Evolutionary conservation across 495 filamentous ascomycete genomes (phyloP), one percentile per base, ranked within the genome.

Genomic region (Penicillium ochrochloron): DNA sequence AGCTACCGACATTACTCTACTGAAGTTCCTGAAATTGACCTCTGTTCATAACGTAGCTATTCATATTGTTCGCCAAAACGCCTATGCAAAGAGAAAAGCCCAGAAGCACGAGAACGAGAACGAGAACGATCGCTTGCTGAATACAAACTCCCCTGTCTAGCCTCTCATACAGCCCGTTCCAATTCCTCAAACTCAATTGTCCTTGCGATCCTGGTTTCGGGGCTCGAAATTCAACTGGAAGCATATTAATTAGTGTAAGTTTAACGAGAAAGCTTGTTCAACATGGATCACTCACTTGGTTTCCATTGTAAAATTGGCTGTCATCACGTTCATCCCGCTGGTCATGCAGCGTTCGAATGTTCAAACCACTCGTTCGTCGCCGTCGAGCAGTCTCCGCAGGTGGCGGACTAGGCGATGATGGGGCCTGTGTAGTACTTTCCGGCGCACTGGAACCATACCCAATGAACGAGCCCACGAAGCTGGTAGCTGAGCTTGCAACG

Each of bases 261-360:
- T n/a, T 14, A 59, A 10, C 29, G 4, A 12, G 4, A 12, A 21
- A n/a, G 0, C 9, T 29, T 31, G 14, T 14, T 15, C 44, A 41
- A 41, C 1, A 17, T 41, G 46, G 23, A 56, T 0, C 9, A 56
- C 89, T 62, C 81, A 94, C 91, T 73, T 92, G 90, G 70, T 96
- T 97, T 5, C 93, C 93, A 75, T 97, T 97, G 72, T 97, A 97
- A 41, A 93, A 86, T 67, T 94, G 86, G 25, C 82, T 80, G 61
- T 89, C 72, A 67, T 81, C 83, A 53, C 73, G 76, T 56, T 78
- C 77, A 39, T 76, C 75, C 46, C 75, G 71, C 55, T 86, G 84
- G 70, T 89, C 86, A 54, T 79, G 74, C 58, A 91, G 67, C 8
- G 89, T 90, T 56, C 84, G 77, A 57, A 90, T 83, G 31, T 80